Conservation (phyloP, 1,139 yeast genomes). For the Saccharomycopsis hybrid region DNA sequence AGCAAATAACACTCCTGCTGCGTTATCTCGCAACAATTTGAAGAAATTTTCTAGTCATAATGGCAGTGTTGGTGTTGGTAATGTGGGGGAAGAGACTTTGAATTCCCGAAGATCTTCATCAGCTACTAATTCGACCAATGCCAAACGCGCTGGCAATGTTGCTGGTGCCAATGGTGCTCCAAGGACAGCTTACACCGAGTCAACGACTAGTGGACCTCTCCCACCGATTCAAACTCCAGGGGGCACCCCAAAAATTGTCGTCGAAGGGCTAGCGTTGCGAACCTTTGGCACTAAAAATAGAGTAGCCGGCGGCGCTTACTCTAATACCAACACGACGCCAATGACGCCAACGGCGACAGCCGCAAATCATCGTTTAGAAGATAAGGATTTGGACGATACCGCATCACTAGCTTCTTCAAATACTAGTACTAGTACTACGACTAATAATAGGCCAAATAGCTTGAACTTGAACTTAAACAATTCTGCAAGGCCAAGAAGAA, state of each 20-base stretch:
- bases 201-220: neutral
- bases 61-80: neutral
- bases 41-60: neutral
- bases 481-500: neutral
- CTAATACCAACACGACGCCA: too few species aligned
- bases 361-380: too few species aligned
- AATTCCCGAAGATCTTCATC: constrained; percentile 1
- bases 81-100: neutral
- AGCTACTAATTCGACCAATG: neutral
- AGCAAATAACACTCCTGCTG: constrained; percentile 12
- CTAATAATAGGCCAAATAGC: too few species aligned
- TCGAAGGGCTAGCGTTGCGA: constrained; percentile 20
- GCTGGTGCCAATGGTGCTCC: constrained; percentile 1
- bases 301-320: neutral
- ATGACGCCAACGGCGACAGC: too few species aligned
- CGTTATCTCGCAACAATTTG: constrained; percentile 13
- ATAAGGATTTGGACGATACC: too few species aligned
- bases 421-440: too few species aligned
- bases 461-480: too few species aligned
- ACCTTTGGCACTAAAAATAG: constrained; percentile 20
- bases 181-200: neutral
- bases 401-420: too few species aligned
- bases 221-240: neutral
- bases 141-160: neutral
- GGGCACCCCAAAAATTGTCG: constrained; percentile 19